Conservation (phyloP, 2,329 filamentous ascomycete genomes). For the Curvularia sp. region DNA sequence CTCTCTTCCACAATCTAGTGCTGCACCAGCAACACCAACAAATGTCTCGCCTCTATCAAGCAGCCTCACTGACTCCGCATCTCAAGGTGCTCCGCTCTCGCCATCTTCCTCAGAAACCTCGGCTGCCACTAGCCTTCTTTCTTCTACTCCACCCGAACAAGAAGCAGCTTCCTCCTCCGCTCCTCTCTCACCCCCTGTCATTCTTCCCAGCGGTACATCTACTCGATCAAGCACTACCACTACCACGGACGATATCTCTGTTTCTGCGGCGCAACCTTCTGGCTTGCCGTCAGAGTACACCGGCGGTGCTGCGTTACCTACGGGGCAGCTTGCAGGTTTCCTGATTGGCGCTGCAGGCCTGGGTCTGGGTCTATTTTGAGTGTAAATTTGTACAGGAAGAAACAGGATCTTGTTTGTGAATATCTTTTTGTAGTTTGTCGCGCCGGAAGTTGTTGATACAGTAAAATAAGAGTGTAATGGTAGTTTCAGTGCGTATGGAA, state of each 20-base stretch:
- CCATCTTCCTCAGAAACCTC: slow-evolving; percentile 9
- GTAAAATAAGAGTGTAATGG: neutral
- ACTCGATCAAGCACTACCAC: slow-evolving; percentile 18
- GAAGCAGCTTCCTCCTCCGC: neutral
- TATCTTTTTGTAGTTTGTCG: neutral
- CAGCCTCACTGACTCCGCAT: slow-evolving; percentile 32
- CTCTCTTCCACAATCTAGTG: slow-evolving; percentile 13
- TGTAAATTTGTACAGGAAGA: neutral
- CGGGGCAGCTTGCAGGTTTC: slow-evolving; percentile 27
- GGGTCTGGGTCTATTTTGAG: slow-evolving; percentile 33
- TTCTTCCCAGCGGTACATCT: slow-evolving; percentile 19
- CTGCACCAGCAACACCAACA: slow-evolving; percentile 3
- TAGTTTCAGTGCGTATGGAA: neutral
- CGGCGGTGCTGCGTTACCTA: slow-evolving; percentile 26
- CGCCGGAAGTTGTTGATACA: neutral
- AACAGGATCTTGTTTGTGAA: neutral
- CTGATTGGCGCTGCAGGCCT: slow-evolving; percentile 36
- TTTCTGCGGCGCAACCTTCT: slow-evolving; percentile 14
- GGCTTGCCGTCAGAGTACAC: slow-evolving; percentile 21
- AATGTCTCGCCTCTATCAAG: slow-evolving; percentile 28
- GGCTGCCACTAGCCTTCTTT: neutral
- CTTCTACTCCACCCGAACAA: neutral
- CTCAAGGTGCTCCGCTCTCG: slow-evolving; percentile 24
- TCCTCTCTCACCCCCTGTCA: neutral
- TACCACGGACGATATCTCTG: slow-evolving; percentile 9